Evolutionary conservation across 2,329 filamentous ascomycete species (phyloP).

Genomic region (Pestalotiopsis sp.): DNA sequence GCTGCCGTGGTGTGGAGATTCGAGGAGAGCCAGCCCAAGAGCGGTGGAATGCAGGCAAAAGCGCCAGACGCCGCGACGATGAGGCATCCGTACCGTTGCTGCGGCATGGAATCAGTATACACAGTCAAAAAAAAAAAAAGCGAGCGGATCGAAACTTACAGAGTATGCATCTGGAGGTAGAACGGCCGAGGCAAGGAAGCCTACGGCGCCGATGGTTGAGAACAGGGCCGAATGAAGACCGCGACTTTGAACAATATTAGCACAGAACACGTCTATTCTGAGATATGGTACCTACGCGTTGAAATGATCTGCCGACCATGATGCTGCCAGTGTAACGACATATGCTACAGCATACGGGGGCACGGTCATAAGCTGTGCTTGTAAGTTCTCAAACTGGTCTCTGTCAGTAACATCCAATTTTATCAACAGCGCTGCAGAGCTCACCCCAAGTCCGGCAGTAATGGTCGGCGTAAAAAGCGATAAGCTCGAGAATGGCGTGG

Average conservation of each 20-base stretch:
- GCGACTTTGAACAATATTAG: slow-evolving; percentile 22
- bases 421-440: too few relatives aligned
- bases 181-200: slow-evolving; percentile 63
- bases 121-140: too few relatives aligned
- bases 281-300: slow-evolving; percentile 39
- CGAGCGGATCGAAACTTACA: too few relatives aligned
- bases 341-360: slow-evolving; percentile 64
- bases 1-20: slow-evolving; percentile 68
- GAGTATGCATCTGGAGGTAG: slow-evolving; percentile 62
- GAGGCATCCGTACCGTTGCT: slow-evolving; percentile 56
- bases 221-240: slow-evolving; percentile 44
- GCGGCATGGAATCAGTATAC: slow-evolving; percentile 44
- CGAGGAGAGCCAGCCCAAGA: slow-evolving; percentile 69
- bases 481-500: slow-evolving; percentile 34
- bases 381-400: slow-evolving; percentile 26
- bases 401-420: too few relatives aligned
- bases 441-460: slow-evolving; percentile 41
- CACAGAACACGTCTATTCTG: too few relatives aligned
- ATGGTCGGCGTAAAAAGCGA: slow-evolving; percentile 58
- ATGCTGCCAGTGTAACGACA: slow-evolving; percentile 39
- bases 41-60: slow-evolving; percentile 69
- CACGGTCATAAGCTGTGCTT: slow-evolving; percentile 68
- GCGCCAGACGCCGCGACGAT: slow-evolving; percentile 68
- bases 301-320: slow-evolving; percentile 65
- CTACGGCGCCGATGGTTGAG: slow-evolving; percentile 46